phyloP scores from a whole-genome alignment of 2,329 filamentous ascomycete genomes.

The Boeremia lycopersici region DNA sequence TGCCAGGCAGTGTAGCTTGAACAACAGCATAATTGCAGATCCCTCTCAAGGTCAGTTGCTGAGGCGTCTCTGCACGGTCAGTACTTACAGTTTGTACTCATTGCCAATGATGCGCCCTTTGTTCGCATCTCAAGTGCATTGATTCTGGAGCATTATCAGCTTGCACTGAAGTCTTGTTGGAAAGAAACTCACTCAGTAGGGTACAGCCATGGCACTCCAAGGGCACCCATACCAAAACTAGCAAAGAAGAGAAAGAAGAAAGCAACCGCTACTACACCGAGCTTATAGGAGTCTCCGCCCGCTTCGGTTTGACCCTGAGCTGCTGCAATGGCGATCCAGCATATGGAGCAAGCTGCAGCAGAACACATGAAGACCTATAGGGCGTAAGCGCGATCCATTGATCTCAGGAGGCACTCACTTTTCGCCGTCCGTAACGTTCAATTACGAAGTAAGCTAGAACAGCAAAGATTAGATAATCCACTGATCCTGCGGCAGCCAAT shows the following conservation, averaged over 20 bases:
- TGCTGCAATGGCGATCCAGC: conserved; percentile 57
- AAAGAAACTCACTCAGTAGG: conserved; percentile 35
- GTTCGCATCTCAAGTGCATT: conserved; percentile 46
- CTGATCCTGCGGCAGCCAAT: conserved; percentile 52
- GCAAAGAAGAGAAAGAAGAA: conserved; percentile 50
- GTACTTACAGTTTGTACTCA: conserved; percentile 36
- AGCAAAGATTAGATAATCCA: conserved; percentile 55
- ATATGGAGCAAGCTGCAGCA: conserved; percentile 56
- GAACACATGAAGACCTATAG: conserved; percentile 54
- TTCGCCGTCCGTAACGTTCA: conserved; percentile 56
- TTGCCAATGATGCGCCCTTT: conserved; percentile 43
- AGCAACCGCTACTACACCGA: conserved; percentile 56
- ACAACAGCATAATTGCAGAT: conserved; percentile 44
- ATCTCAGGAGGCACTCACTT: conserved; percentile 8
- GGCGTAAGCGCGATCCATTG: not conserved
- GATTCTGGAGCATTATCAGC: conserved; percentile 24
- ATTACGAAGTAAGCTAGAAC: conserved; percentile 54
- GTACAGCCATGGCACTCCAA: conserved; percentile 46
- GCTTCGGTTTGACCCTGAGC: conserved; percentile 50
- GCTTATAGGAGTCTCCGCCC: conserved; percentile 52
- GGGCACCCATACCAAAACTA: conserved; percentile 44
- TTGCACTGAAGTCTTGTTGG: not conserved
- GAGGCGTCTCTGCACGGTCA: not conserved
- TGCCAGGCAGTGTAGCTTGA: conserved; percentile 41
- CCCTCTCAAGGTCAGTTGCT: conserved; percentile 5